These are phyloP conservation scores for Aspergillus latus DNA, from an alignment of 2,329 filamentous ascomycete species.

Conservation along the genomic window DNA sequence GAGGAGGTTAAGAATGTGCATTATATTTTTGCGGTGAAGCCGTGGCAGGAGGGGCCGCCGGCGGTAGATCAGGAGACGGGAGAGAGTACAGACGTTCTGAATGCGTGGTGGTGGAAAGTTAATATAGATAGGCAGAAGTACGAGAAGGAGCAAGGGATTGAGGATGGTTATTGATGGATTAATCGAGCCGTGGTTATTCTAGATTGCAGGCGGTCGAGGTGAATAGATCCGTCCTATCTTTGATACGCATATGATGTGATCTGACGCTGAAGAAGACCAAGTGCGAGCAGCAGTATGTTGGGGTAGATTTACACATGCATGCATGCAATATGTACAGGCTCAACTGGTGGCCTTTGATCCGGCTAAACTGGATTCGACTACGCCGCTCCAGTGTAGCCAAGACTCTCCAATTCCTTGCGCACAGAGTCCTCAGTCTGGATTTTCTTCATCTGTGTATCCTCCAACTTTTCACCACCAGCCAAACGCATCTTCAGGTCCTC, in stretches of 20 bases:
- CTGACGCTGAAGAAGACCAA: background rate
- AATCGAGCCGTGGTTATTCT: background rate
- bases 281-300: slow-evolving; percentile 1
- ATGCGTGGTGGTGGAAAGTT: slow-evolving; percentile 59
- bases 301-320: slow-evolving; percentile 12
- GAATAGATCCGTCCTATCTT: background rate
- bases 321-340: background rate
- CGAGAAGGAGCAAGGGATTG: slow-evolving; percentile 40
- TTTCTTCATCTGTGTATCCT: slow-evolving; percentile 98
- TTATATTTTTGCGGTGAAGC: slow-evolving; percentile 62
- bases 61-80: slow-evolving; percentile 22
- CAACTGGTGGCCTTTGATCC: background rate
- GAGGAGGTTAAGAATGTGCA: slow-evolving; percentile 63
- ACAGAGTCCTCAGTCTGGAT: slow-evolving; percentile 85
- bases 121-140: slow-evolving; percentile 50
- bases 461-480: slow-evolving; percentile 90
- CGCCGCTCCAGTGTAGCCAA: slow-evolving; percentile 51
- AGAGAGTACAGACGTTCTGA: slow-evolving; percentile 44
- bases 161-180: slow-evolving; percentile 4
- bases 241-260: background rate
- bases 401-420: slow-evolving; percentile 72
- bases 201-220: background rate
- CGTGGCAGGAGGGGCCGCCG: slow-evolving; percentile 55
- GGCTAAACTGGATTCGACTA: background rate
- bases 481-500: slow-evolving; percentile 97